A percentile compares a stretch with the other conserved stretches of the same genome.
phyloP scores from a whole-genome alignment of 2,329 filamentous ascomycete species.

The Dactylellina haptotyla region DNA sequence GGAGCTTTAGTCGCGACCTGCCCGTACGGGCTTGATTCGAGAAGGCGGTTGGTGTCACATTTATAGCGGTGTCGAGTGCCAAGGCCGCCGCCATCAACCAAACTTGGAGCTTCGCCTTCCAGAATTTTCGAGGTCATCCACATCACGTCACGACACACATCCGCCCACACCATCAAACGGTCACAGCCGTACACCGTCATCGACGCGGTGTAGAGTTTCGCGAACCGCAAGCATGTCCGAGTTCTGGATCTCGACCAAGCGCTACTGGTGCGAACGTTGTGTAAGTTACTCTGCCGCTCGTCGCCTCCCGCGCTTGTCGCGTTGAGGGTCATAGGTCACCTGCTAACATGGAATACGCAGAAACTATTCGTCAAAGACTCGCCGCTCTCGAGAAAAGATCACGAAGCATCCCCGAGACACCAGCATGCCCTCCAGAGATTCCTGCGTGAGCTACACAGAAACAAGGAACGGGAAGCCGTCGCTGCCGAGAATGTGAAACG shows the following conservation, averaged over 20 bases:
- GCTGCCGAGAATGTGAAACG: slow-evolving; percentile 83
- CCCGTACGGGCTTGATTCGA: neutral
- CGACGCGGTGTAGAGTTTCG: neutral
- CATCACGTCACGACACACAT: slow-evolving; percentile 11
- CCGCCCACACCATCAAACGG: neutral
- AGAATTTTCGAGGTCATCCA: slow-evolving; percentile 40
- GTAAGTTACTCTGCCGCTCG: slow-evolving; percentile 16
- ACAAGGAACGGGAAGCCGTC: slow-evolving; percentile 80
- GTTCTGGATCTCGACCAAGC: slow-evolving; percentile 98
- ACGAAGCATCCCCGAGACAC: slow-evolving; percentile 86
- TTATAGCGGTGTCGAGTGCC: slow-evolving; percentile 8
- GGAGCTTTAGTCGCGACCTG: no score
- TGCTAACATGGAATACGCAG: neutral
- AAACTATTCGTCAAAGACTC: slow-evolving; percentile 90
- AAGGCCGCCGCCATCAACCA: slow-evolving; percentile 24
- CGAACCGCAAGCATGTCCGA: slow-evolving; percentile 76
- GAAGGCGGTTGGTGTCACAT: neutral
- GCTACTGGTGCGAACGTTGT: slow-evolving; percentile 99
- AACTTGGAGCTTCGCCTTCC: slow-evolving; percentile 5
- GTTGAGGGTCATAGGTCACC: slow-evolving; percentile 15
- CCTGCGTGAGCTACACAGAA: slow-evolving; percentile 85
- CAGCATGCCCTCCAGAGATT: slow-evolving; percentile 88
- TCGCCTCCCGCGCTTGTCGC: slow-evolving; percentile 1
- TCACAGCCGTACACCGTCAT: neutral
- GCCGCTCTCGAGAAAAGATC: slow-evolving; percentile 85